These are phyloP conservation scores for Tremella mesenterica DNA, from an alignment of 768 basidiomycete species.

Conservation along the genomic window DNA sequence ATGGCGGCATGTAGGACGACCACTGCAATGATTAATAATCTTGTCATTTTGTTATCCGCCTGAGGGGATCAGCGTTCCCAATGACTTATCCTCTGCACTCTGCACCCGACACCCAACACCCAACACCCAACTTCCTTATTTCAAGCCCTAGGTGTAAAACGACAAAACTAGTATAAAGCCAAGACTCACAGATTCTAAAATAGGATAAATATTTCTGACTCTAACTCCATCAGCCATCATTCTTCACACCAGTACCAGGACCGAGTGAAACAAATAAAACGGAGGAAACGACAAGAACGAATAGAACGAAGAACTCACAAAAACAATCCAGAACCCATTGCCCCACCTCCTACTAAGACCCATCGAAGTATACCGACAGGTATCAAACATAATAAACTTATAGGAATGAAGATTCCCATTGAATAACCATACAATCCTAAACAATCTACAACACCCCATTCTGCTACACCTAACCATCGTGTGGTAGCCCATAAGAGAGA, in stretches of 20 bases:
- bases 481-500: constrained; percentile 73
- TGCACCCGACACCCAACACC: too few species aligned
- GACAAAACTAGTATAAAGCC: not conserved
- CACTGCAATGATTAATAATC: constrained; percentile 69
- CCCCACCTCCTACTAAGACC: constrained; percentile 64
- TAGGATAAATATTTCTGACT: constrained; percentile 63
- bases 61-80: constrained; percentile 37
- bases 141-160: not conserved
- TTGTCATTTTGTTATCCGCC: constrained; percentile 75
- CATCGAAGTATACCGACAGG: constrained; percentile 75
- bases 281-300: not conserved
- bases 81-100: too few species aligned
- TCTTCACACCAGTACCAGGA: not conserved
- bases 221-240: constrained; percentile 7
- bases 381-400: constrained; percentile 61
- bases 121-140: too few species aligned
- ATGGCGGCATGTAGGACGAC: constrained; percentile 66
- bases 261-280: not conserved
- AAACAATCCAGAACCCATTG: constrained; percentile 77
- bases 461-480: constrained; percentile 75
- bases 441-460: constrained; percentile 75
- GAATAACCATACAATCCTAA: constrained; percentile 48
- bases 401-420: constrained; percentile 41
- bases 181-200: constrained; percentile 65
- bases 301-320: constrained; percentile 51